Percentiles rank a stretch among this genome's conserved stretches.
phyloP scores from a whole-genome alignment of 305 asterid genomes.

The Fraxinus latifolia region DNA sequence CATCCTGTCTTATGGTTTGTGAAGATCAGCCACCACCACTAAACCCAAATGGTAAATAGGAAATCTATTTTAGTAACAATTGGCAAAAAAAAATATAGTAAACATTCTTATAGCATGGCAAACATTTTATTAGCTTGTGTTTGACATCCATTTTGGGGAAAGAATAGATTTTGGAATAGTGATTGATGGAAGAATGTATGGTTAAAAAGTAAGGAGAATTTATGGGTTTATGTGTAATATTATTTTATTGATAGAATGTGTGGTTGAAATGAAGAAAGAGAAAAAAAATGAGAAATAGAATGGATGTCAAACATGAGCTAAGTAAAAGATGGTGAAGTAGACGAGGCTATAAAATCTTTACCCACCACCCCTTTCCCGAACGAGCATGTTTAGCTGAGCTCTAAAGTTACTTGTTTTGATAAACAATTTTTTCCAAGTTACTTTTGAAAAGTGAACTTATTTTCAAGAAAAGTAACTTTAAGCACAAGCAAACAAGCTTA shows the following conservation, averaged over 20 bases:
- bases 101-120: neutral
- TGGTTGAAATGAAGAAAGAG: too few relatives aligned
- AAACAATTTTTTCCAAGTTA: neutral
- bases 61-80: neutral
- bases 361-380: neutral
- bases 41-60: neutral
- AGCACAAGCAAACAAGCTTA: neutral
- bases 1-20: neutral
- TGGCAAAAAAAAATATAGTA: neutral
- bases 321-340: neutral
- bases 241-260: too few relatives aligned
- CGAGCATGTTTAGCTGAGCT: neutral
- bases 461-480: neutral
- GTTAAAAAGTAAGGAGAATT: too few relatives aligned
- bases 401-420: neutral
- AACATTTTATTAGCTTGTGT: neutral
- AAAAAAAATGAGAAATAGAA: too few relatives aligned
- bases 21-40: neutral
- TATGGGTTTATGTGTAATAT: too few relatives aligned
- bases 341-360: neutral
- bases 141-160: too few relatives aligned
- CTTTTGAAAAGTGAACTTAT: neutral
- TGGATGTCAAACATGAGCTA: too few relatives aligned
- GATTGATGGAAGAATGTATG: too few relatives aligned
- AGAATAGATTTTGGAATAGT: too few relatives aligned